Base-by-base conservation (phyloP, 768 basidiomycete species). In the Leucocoprinus sp. region DNA sequence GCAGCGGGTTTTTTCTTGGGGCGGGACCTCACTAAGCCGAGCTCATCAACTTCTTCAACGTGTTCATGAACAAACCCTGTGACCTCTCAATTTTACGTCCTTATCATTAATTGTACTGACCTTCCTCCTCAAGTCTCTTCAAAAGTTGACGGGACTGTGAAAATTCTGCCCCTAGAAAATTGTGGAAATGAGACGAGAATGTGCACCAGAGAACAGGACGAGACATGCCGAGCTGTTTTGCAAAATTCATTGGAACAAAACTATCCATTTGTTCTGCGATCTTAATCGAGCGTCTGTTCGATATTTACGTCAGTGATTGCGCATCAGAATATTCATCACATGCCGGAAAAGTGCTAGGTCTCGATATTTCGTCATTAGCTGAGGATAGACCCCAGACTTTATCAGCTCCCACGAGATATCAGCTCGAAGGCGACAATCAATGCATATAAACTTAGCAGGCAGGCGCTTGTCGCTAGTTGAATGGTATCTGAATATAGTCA, bases 281-380 rank as follows among this genome's bases (percentile, higher is more conserved):
- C 57, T 87, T 87, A 54, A 87, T 80, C 12, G 83, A 82, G 38
- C 81, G 72, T 55, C 83, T 82, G 42, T 44, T n/a, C 37, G 15
- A 38, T n/a, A n/a, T 26, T 28, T 33, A 38, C 37, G 17, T 38
- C 41, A 34, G 34, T 19, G 11, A 27, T 8, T n/a, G 31, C 23
- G 21, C n/a, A 14, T 40, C 6, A 6, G 7, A 19, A 43, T n/a
- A 8, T 24, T 40, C 5, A 23, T 1, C 37, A 37, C 52, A 42
- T 37, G 82, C 87, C 87, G 76, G 58, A 86, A 84, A 22, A 80
- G 67, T 1, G 84, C 78, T 18, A 91, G 66, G 38, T 82, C 81
- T 53, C 74, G 74, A 62, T 78, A 86, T 48, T 78, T 79, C 8
- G 71, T 67, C 22, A 84, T 65, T 62, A 85, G 76, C 45, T 60